phyloP scores from a whole-genome alignment of 805 yeast species.

The Cyberlindnera sargentensis region DNA sequence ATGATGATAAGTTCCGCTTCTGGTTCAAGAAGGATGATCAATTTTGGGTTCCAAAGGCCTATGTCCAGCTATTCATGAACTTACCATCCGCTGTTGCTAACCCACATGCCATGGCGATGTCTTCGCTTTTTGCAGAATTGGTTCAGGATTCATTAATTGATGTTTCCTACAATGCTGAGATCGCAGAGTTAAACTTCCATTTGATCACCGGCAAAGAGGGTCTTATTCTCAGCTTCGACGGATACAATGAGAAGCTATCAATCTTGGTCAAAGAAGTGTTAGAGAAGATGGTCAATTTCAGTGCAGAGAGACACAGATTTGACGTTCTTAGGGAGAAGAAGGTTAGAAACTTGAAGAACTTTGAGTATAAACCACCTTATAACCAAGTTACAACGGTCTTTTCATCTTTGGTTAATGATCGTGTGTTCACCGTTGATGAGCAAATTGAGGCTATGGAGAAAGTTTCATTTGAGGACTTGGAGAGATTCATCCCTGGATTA shows the following conservation, averaged over 20 bases:
- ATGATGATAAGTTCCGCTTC: conserved; percentile 44
- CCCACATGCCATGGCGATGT: conserved; percentile 49
- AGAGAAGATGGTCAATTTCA: conserved; percentile 42
- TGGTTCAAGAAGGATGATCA: conserved; percentile 92
- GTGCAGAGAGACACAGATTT: conserved; percentile 52
- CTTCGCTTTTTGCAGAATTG: conserved; percentile 61
- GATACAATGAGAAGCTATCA: conserved; percentile 78
- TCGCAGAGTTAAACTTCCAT: conserved; percentile 65
- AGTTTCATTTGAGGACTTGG: conserved; percentile 44
- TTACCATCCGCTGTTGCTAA: conserved; percentile 56
- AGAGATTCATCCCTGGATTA: conserved; percentile 44
- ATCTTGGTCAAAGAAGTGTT: conserved; percentile 56
- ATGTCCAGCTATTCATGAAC: conserved; percentile 55
- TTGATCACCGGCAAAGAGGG: conserved; percentile 65
- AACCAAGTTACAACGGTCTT: conserved; percentile 62
- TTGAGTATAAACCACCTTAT: conserved; percentile 70
- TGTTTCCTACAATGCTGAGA: conserved; percentile 72
- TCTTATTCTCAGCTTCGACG: conserved; percentile 56
- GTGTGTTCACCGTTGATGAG: conserved; percentile 58
- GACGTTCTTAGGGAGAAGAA: conserved; percentile 58
- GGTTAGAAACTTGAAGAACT: conserved; percentile 57
- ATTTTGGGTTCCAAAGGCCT: conserved; percentile 83
- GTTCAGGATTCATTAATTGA: conserved; percentile 72
- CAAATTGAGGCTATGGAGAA: conserved; percentile 42
- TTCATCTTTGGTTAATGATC: conserved; percentile 62